Evolutionary conservation across 352 stramenopile genomes (phyloP).

Genomic region (Globisporangium mamillatum): DNA sequence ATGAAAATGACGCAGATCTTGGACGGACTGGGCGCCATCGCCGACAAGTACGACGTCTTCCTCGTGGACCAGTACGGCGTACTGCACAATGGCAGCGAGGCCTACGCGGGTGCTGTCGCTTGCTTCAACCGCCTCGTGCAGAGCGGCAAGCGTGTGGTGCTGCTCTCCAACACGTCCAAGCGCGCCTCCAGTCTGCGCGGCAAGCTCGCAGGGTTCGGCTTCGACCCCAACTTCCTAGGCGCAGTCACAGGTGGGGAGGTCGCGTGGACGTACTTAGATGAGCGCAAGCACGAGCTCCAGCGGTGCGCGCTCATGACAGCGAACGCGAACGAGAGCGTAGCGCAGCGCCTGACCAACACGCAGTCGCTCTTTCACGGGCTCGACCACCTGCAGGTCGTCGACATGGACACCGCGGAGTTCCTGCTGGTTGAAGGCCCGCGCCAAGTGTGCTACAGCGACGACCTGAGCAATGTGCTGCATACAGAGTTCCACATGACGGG

Average conservation of each 20-base stretch:
- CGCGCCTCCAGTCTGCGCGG: slow-evolving; percentile 40
- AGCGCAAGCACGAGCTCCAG: slow-evolving; percentile 22
- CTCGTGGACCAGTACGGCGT: slow-evolving; percentile 92
- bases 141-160: slow-evolving; percentile 69
- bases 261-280: slow-evolving; percentile 38
- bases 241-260: slow-evolving; percentile 57
- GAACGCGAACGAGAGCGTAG: slow-evolving; percentile 29
- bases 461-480: slow-evolving; percentile 25
- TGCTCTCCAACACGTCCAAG: slow-evolving; percentile 90
- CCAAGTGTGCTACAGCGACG: slow-evolving; percentile 48
- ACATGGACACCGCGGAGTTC: slow-evolving; percentile 41
- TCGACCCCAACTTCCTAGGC: slow-evolving; percentile 50
- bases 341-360: slow-evolving; percentile 28
- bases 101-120: slow-evolving; percentile 60
- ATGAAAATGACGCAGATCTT: slow-evolving; percentile 27
- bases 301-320: slow-evolving; percentile 44
- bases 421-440: slow-evolving; percentile 57
- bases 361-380: slow-evolving; percentile 53
- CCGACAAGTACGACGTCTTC: slow-evolving; percentile 83
- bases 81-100: slow-evolving; percentile 83
- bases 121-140: slow-evolving; percentile 58
- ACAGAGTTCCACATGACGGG: slow-evolving; percentile 49
- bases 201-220: slow-evolving; percentile 68
- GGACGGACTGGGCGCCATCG: slow-evolving; percentile 33
- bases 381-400: slow-evolving; percentile 34